Base-by-base conservation (phyloP, 1,284 basidiomycete genomes). In the Athelia sp. region DNA sequence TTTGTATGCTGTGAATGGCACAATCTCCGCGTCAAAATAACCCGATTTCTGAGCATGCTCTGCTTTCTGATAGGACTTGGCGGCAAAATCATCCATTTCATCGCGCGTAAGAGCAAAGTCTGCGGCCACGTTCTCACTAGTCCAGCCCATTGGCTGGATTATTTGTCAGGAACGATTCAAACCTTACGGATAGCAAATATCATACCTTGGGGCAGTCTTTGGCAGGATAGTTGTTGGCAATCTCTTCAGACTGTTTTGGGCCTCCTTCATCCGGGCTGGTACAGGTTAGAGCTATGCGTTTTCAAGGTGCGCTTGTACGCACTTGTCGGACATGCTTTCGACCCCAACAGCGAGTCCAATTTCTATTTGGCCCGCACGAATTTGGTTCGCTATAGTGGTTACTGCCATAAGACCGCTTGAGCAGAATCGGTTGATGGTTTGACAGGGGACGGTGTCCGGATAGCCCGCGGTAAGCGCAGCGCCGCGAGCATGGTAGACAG, bases 81-180 rank as follows among this genome's bases (percentile, higher is more conserved):
- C 90, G 3, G 93, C 90, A 61, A 85, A 88, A 40, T 77, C 78
- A 65, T 98, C 94, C 79, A 95, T 93, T 54, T 86, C 81, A 50
- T 89, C 82, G 45, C 94, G 79, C 19, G 87, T 78, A 58, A 98
- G 78, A 57, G 82, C 75, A 69, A 90, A 97, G 50, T 96, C 83
- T 48, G 73, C 72, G 13, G 88, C 89, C 45, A 88, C 81, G 55
- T 88, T 90, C 65, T 90, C 87, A 50, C 81, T 87, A 2, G 91
- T 92, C 90, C 90, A 92, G 10, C 90, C 89, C 90, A 93, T 93
- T 21, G 86, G 86, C 67, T 29, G 26, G 13, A 13, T 6, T 6
- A 29, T 13, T 6, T 6, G 26, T 29, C 26, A 29, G 26, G 6
- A 29, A 29, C 26, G 26, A 6, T 29, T 29, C 26, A 29, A 4